These are phyloP conservation scores for Entomortierella chlamydospora DNA, from an alignment of 192 early-diverging fungal species.

Conservation along the genomic window DNA sequence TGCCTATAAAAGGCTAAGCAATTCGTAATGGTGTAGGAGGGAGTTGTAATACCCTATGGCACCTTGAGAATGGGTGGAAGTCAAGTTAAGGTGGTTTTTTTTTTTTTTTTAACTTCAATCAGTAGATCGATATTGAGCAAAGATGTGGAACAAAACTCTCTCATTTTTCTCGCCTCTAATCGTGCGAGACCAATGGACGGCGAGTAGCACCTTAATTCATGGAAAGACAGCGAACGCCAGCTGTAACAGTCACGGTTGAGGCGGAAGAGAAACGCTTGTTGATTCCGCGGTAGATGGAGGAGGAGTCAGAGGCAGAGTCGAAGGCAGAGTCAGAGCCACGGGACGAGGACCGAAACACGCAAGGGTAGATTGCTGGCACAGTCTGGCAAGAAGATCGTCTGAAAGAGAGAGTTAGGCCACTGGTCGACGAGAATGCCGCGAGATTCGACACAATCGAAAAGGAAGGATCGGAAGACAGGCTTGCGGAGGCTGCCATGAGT, in stretches of 20 bases:
- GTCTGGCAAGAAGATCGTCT: constrained; percentile 22
- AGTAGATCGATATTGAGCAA: too few relatives aligned
- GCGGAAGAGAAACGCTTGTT: constrained; percentile 12
- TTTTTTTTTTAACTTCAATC: too few relatives aligned
- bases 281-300: too few relatives aligned
- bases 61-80: too few relatives aligned
- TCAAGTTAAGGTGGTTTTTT: too few relatives aligned
- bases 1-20: too few relatives aligned
- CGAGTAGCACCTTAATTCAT: constrained; percentile 17
- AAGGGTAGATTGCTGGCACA: constrained; percentile 33
- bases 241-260: constrained; percentile 24
- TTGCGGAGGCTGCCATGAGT: constrained; percentile 16
- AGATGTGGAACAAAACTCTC: too few relatives aligned
- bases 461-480: background rate
- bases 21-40: too few relatives aligned
- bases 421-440: background rate
- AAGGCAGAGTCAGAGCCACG: too few relatives aligned
- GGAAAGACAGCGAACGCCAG: constrained; percentile 23
- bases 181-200: constrained; percentile 36
- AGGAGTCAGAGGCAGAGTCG: too few relatives aligned
- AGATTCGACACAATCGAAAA: background rate
- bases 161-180: too few relatives aligned
- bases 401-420: background rate
- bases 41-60: too few relatives aligned
- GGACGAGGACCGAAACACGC: constrained; percentile 42